Conservation (phyloP, 2,329 filamentous ascomycete genomes). For the Penicillium brasilianum region DNA sequence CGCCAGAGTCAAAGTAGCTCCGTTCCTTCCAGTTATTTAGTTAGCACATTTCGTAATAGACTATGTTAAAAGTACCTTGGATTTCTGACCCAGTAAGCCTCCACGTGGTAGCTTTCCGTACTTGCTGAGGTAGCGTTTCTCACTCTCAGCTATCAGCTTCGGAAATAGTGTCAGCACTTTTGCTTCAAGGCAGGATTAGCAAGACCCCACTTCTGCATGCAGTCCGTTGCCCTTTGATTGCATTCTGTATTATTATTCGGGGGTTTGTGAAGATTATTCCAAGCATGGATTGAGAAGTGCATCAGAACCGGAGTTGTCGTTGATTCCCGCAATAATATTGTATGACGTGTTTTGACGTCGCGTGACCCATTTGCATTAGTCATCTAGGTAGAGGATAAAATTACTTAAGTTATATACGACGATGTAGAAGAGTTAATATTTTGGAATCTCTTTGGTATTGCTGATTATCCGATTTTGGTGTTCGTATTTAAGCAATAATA, state of each 20-base stretch:
- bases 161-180: constrained; percentile 14
- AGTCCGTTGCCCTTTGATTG: constrained; percentile 9
- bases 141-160: constrained; percentile 21
- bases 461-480: too few species aligned
- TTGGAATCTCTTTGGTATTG: too few species aligned
- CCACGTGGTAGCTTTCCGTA: constrained; percentile 27
- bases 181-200: background rate
- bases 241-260: constrained; percentile 13
- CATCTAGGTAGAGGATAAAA: too few species aligned
- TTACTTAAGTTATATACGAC: background rate
- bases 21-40: constrained; percentile 30
- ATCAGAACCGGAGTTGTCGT: background rate
- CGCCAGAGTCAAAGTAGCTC: constrained; percentile 39
- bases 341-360: constrained; percentile 1
- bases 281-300: background rate
- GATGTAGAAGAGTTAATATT: background rate
- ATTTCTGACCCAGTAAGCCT: constrained; percentile 20
- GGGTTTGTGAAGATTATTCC: background rate
- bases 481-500: too few species aligned
- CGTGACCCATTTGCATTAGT: constrained; percentile 2
- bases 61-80: constrained; percentile 22
- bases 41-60: constrained; percentile 9
- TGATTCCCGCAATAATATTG: background rate
- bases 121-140: constrained; percentile 19
- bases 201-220: constrained; percentile 8